phyloP scores from a whole-genome alignment of 306 rosid genomes.

The Pachyrhizus erosus region DNA sequence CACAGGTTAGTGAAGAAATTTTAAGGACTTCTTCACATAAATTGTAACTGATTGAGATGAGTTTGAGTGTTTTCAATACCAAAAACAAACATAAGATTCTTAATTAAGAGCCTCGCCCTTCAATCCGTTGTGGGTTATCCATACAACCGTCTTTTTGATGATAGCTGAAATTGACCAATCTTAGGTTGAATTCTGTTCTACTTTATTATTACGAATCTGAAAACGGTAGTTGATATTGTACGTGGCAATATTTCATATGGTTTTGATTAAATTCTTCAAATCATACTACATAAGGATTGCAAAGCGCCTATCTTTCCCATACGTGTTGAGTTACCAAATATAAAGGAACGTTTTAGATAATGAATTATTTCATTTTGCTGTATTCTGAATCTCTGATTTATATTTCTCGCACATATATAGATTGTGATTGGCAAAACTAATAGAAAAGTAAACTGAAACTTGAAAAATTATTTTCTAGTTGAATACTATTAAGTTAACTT shows the following conservation, averaged over 20 bases:
- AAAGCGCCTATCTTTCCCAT: not conserved
- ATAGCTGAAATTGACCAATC: not conserved
- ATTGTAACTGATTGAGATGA: not conserved
- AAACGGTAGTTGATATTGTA: not conserved
- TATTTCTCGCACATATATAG: not conserved
- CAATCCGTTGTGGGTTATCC: not conserved
- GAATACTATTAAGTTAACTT: not conserved
- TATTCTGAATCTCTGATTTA: not conserved
- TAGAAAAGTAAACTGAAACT: not conserved
- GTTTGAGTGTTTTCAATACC: not conserved
- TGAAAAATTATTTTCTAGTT: not conserved
- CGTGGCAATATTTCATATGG: slow-evolving; percentile 4
- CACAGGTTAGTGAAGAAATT: slow-evolving; percentile 20
- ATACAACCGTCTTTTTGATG: not conserved
- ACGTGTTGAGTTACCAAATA: not conserved
- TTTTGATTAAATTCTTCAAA: not conserved
- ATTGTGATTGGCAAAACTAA: not conserved
- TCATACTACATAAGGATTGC: not conserved
- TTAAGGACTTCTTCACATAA: slow-evolving; percentile 1
- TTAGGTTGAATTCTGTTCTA: not conserved
- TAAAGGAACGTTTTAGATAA: not conserved
- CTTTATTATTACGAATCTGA: slow-evolving; percentile 6
- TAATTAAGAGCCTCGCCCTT: not conserved
- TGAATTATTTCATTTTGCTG: slow-evolving; percentile 5
- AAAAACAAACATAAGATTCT: not conserved